Conservation (phyloP, 768 basidiomycete genomes). For the Suillus weaverae region DNA sequence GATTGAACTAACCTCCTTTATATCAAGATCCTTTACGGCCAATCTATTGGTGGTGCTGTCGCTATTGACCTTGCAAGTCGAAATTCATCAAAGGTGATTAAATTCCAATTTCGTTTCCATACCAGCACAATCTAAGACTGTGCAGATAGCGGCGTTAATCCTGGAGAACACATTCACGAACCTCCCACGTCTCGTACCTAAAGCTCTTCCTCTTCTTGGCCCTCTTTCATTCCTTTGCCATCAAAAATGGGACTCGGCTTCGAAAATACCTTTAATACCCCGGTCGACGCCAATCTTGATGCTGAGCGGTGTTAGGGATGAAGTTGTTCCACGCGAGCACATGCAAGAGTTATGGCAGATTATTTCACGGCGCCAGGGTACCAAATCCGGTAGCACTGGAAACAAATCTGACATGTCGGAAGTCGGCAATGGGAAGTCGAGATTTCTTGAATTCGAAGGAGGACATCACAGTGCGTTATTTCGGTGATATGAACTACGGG, state of each 20-base stretch:
- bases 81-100: conserved; percentile 63
- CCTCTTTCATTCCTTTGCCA: conserved; percentile 81
- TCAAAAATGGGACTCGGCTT: conserved; percentile 84
- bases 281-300: conserved; percentile 73
- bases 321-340: conserved; percentile 53
- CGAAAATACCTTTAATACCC: conserved; percentile 63
- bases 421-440: conserved; percentile 52
- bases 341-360: conserved; percentile 70
- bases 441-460: conserved; percentile 53
- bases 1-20: neutral
- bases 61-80: conserved; percentile 82
- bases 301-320: conserved; percentile 66
- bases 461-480: conserved; percentile 54
- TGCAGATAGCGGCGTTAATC: conserved; percentile 73
- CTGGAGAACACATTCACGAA: conserved; percentile 95
- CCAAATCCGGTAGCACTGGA: conserved; percentile 19
- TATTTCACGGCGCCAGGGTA: conserved; percentile 48
- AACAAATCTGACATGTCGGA: conserved; percentile 40
- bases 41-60: conserved; percentile 92
- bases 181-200: conserved; percentile 78
- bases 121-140: neutral
- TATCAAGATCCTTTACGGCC: conserved; percentile 71
- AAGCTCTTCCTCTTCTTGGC: conserved; percentile 69
- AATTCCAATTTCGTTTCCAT: neutral
- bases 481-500: neutral